phyloP scores from a whole-genome alignment of 768 basidiomycete species.

The Tephrocybe sp. region DNA sequence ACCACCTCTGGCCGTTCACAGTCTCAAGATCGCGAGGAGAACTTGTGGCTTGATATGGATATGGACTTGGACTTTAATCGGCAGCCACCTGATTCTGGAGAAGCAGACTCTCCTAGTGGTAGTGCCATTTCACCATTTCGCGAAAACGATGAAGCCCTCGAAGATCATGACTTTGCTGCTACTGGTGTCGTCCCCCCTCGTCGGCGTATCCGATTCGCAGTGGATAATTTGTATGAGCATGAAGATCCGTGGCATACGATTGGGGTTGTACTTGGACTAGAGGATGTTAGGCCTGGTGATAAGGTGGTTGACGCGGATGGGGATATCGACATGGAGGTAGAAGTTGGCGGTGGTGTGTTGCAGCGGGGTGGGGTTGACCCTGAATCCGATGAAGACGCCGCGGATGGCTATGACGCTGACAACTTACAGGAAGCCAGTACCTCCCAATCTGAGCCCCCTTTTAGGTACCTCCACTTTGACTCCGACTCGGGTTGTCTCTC shows the following conservation, averaged over 20 bases:
- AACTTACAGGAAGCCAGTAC: too few species aligned
- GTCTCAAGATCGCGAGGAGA: neutral
- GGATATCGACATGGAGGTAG: neutral
- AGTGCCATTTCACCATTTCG: too few species aligned
- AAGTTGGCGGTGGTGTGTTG: too few species aligned
- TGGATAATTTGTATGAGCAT: slow-evolving; percentile 35
- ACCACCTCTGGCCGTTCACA: neutral
- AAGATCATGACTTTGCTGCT: too few species aligned
- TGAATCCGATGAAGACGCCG: neutral
- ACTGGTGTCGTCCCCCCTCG: neutral
- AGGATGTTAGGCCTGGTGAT: slow-evolving; percentile 7
- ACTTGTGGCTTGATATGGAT: neutral
- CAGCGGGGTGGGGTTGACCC: too few species aligned
- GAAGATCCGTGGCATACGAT: slow-evolving; percentile 45
- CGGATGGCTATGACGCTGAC: neutral
- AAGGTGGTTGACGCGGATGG: neutral
- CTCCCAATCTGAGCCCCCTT: too few species aligned
- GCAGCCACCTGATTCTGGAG: neutral
- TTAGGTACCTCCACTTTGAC: too few species aligned
- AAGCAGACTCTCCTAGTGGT: too few species aligned
- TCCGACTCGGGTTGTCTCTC: too few species aligned
- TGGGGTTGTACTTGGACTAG: slow-evolving; percentile 40
- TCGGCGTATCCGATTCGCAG: slow-evolving; percentile 5
- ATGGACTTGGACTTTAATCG: neutral
- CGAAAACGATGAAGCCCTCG: neutral